Evolutionary conservation across 495 filamentous ascomycete species (phyloP).

Genomic region (Pyronema omphalodes): DNA sequence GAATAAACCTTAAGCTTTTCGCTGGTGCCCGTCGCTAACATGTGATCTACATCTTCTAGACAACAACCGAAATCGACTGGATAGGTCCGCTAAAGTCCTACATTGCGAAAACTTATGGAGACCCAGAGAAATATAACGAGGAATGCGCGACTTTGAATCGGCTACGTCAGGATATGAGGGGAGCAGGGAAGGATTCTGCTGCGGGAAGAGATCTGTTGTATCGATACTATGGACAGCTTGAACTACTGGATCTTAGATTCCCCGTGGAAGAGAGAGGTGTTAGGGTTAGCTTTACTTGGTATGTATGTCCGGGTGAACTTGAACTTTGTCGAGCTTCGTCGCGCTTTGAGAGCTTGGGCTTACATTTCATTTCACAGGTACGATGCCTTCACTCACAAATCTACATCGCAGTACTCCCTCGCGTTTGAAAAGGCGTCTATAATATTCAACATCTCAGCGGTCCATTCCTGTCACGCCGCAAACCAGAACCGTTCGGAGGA

Average conservation of each 20-base stretch:
- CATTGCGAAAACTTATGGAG: slow-evolving; percentile 83
- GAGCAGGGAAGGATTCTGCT: slow-evolving; percentile 90
- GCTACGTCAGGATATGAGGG: slow-evolving; percentile 96
- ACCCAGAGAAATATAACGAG: slow-evolving; percentile 82
- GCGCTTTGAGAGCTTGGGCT: background rate
- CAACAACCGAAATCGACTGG: slow-evolving; percentile 99
- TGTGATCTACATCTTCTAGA: slow-evolving; percentile 32
- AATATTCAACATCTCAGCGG: slow-evolving; percentile 98
- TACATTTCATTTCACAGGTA: slow-evolving; percentile 40
- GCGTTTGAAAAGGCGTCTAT: slow-evolving; percentile 98
- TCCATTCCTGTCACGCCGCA: slow-evolving; percentile 88
- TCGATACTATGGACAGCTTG: slow-evolving; percentile 92
- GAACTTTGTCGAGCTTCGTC: background rate
- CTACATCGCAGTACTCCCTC: slow-evolving; percentile 85
- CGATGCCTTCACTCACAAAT: slow-evolving; percentile 94
- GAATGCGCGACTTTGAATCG: slow-evolving; percentile 93
- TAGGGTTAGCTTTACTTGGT: slow-evolving; percentile 98
- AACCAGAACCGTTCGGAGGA: slow-evolving; percentile 85
- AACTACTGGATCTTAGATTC: slow-evolving; percentile 83
- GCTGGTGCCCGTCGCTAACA: background rate
- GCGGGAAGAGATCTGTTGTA: slow-evolving; percentile 85
- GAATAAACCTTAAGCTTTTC: background rate
- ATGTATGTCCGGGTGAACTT: slow-evolving; percentile 17
- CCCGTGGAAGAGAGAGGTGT: slow-evolving; percentile 97
- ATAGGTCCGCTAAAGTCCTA: slow-evolving; percentile 80